Conservation (phyloP, 176 grass and related monocot species). For the Calamus simplicifolius region DNA sequence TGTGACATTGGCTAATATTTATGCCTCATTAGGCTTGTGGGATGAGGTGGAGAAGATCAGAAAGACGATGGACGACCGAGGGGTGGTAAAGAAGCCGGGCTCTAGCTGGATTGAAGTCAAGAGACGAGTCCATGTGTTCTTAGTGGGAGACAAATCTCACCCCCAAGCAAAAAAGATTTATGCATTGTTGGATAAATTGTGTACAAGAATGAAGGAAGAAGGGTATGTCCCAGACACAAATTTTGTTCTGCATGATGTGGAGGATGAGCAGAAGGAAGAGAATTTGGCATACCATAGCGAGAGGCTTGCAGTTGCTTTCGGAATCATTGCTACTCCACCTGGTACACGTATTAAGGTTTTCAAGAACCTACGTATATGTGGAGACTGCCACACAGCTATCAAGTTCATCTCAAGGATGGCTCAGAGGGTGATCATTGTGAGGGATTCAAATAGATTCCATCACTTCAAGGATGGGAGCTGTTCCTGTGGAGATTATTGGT, state of each 20-base stretch:
- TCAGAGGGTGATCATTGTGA: slow-evolving; percentile 40
- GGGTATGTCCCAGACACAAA: slow-evolving; percentile 44
- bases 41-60: slow-evolving; percentile 56
- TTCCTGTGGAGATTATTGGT: slow-evolving; percentile 61
- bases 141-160: slow-evolving; percentile 49
- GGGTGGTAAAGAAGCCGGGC: slow-evolving; percentile 57
- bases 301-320: slow-evolving; percentile 68
- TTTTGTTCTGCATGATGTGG: slow-evolving; percentile 68
- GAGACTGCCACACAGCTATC: slow-evolving; percentile 57
- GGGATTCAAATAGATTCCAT: slow-evolving; percentile 60
- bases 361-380: slow-evolving; percentile 73
- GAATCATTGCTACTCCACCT: slow-evolving; percentile 42
- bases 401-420: slow-evolving; percentile 47
- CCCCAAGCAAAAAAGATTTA: slow-evolving; percentile 47
- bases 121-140: slow-evolving; percentile 56
- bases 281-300: slow-evolving; percentile 59
- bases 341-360: slow-evolving; percentile 44
- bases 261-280: slow-evolving; percentile 70
- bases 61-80: slow-evolving; percentile 44
- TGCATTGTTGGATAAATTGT: slow-evolving; percentile 26
- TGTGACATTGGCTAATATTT: slow-evolving; percentile 75
- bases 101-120: slow-evolving; percentile 63
- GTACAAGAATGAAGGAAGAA: slow-evolving; percentile 51
- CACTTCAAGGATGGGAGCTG: slow-evolving; percentile 52
- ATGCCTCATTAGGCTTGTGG: slow-evolving; percentile 45